Base-by-base conservation (phyloP, 176 grass and related monocot species). In the Oryza australiensis region DNA sequence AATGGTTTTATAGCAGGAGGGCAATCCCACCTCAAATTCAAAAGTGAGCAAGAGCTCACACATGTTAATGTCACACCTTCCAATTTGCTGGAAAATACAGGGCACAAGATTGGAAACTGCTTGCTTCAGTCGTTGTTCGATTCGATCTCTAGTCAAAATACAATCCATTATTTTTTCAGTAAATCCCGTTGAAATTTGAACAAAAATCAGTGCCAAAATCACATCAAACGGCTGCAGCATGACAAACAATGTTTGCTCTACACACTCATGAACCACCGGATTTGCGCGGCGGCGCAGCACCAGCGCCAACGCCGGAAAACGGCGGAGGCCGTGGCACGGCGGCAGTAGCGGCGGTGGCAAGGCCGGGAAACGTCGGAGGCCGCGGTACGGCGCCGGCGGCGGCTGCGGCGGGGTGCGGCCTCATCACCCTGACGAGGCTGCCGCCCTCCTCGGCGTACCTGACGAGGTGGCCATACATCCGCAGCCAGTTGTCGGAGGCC, bases 401-500 rank as follows among this genome's bases (percentile, higher is more conserved):
- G 30, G 20, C 63, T 14, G 28, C 32, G 49, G 51, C 9, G 82
- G 40, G 7, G 1, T 10, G 9, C 13, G 29, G 9, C 12, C 2
- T 3, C 3, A 49, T 5, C 46, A 49, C 46, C 14, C 3, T 18
- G 53, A 32, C 22, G 51, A 22, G 76, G 51, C n/a, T 84, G 70
- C 23, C 7, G 51, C 20, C 1, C 18, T 55, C 51, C 18, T 55
- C 51, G 51, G 3, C 46, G 51, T 64, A 22, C 27, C 84, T 40
- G 24, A 80, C 30, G 2, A 72, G 2, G 62, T 90, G 91, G 74
- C 24, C 46, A 74, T 93, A 88, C 89, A 93, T 95, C 87, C 53
- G 74, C 76, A 82, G 86, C 96, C 96, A 99, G 78, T 95, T 62
- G 73, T 80, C 49, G 0, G 80, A 81, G 1, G 93, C 89, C 80